These are phyloP conservation scores for Microglena sp. DNA, from an alignment of 139 green algal species.

Conservation along the genomic window DNA sequence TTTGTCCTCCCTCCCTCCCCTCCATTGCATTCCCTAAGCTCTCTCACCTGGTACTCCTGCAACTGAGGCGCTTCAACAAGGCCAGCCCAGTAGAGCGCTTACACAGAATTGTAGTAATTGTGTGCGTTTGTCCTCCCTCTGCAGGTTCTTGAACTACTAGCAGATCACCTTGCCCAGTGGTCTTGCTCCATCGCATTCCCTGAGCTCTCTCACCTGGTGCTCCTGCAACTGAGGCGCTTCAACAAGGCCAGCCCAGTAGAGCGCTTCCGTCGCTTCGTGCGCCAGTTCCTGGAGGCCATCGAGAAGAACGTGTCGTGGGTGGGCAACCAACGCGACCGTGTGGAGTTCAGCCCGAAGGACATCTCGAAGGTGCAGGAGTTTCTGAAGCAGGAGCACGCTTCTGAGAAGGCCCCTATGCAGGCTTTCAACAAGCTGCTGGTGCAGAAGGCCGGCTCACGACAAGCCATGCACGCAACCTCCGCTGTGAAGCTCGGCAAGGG, in stretches of 20 bases:
- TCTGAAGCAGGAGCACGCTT: slow-evolving; percentile 25
- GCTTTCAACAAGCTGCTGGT: neutral
- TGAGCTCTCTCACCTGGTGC: slow-evolving; percentile 69
- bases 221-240: slow-evolving; percentile 65
- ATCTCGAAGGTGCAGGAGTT: slow-evolving; percentile 36
- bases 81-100: slow-evolving; percentile 66
- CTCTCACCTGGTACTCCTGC: slow-evolving; percentile 46
- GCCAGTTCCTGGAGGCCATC: slow-evolving; percentile 46
- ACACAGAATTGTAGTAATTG: too few relatives aligned
- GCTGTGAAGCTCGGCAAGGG: neutral
- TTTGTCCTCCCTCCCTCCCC: too few relatives aligned
- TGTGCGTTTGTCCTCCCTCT: too few relatives aligned
- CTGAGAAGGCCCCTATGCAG: slow-evolving; percentile 20
- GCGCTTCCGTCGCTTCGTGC: slow-evolving; percentile 47
- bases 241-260: slow-evolving; percentile 65
- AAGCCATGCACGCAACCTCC: neutral
- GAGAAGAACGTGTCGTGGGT: slow-evolving; percentile 58
- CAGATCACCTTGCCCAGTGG: slow-evolving; percentile 73
- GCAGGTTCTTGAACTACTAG: slow-evolving; percentile 69
- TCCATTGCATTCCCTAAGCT: slow-evolving; percentile 85
- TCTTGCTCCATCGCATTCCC: slow-evolving; percentile 71
- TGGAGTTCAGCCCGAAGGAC: slow-evolving; percentile 73
- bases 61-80: slow-evolving; percentile 76
- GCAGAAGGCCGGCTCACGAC: neutral
- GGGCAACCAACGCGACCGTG: slow-evolving; percentile 40